These are phyloP conservation scores for Pseudogymnoascus verrucosus DNA, from an alignment of 2,329 filamentous ascomycete genomes.

Conservation along the genomic window DNA sequence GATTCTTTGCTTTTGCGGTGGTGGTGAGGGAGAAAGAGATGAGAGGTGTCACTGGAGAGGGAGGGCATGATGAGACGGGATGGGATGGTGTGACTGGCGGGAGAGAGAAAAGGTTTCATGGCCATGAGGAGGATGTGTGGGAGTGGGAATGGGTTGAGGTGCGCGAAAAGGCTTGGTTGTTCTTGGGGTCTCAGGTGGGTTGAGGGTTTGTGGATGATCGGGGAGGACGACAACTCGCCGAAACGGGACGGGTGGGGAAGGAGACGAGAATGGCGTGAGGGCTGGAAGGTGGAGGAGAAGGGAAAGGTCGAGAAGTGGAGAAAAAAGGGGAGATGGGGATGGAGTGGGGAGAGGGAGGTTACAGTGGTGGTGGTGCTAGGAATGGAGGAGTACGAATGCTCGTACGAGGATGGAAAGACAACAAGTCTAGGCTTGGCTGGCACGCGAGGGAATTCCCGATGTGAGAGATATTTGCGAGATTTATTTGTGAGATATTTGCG, in stretches of 20 bases:
- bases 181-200: constrained; percentile 3
- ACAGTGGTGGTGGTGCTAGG: not conserved
- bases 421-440: not conserved
- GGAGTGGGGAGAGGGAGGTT: not conserved
- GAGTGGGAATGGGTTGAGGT: not conserved
- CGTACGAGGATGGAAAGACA: not conserved
- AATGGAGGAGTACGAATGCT: not conserved
- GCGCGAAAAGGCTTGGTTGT: not conserved
- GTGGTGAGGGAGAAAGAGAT: not conserved
- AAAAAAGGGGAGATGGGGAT: not conserved
- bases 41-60: not conserved
- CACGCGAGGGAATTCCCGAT: not conserved
- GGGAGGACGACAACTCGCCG: not conserved
- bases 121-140: not conserved
- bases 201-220: not conserved
- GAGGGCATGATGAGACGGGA: not conserved
- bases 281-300: not conserved
- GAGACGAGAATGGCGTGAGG: not conserved
- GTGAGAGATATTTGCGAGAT: not conserved
- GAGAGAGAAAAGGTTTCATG: not conserved
- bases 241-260: not conserved
- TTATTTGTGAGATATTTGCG: not conserved
- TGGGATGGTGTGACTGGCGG: not conserved
- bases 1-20: not conserved
- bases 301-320: not conserved